Percentiles rank a stretch among this genome's conserved stretches.
Evolutionary conservation across 495 filamentous ascomycete species (phyloP).

Genomic region (Aspergillus diversus): DNA sequence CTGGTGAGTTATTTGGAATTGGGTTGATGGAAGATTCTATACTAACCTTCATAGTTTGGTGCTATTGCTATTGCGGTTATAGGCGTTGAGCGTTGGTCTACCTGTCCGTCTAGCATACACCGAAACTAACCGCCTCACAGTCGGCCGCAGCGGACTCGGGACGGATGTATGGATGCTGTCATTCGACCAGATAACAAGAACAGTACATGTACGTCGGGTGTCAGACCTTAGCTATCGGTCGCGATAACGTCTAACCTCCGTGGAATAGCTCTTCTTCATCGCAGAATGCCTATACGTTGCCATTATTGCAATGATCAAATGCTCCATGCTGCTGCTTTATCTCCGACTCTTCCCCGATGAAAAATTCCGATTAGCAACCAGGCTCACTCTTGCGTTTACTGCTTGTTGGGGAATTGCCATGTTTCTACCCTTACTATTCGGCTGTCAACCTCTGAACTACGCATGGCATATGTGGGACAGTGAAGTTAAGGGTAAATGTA

Average conservation of each 20-base stretch:
- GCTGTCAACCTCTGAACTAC: conserved; percentile 45
- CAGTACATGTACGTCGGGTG: background rate
- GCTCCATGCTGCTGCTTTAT: conserved; percentile 44
- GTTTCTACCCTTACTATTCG: conserved; percentile 45
- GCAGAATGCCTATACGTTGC: conserved; percentile 40
- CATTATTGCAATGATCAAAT: conserved; percentile 40
- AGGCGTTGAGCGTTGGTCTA: background rate
- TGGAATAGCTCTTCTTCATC: conserved; percentile 28
- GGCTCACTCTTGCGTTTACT: conserved; percentile 39
- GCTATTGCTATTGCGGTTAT: background rate
- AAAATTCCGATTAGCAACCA: conserved; percentile 19
- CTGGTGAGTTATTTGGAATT: conserved; percentile 1
- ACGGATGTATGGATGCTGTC: conserved; percentile 10
- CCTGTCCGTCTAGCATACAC: background rate
- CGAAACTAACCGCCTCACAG: background rate
- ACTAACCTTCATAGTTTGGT: background rate
- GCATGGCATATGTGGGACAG: conserved; percentile 39
- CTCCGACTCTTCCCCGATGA: conserved; percentile 39
- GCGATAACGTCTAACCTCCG: background rate
- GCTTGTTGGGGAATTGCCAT: conserved; percentile 26
- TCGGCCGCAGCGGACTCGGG: background rate
- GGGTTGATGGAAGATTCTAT: background rate
- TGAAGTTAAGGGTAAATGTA: conserved; percentile 36
- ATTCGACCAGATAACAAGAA: conserved; percentile 5
- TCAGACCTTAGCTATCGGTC: background rate